Conservation (phyloP, 805 yeast genomes). For the Hanseniaspora hatyaiensis region DNA sequence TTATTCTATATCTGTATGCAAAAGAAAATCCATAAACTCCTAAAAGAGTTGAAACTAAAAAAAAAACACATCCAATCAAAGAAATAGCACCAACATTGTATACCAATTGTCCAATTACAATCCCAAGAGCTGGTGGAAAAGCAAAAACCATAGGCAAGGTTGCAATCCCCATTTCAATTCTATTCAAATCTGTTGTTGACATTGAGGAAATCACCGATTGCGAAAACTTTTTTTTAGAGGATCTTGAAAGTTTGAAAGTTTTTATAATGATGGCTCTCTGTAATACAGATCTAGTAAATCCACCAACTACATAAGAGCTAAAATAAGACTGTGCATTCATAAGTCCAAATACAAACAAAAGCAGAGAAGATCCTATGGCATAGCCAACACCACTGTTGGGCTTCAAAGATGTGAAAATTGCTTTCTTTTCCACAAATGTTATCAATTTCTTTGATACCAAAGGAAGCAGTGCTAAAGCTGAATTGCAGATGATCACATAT, state of each 20-base stretch:
- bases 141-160: conserved; percentile 45
- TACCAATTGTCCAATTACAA: conserved; percentile 46
- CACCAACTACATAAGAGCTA: conserved; percentile 48
- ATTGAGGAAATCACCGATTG: conserved; percentile 56
- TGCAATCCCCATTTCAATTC: conserved; percentile 57
- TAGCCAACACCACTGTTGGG: conserved; percentile 51
- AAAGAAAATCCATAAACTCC: conserved; percentile 37
- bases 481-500: conserved; percentile 37
- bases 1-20: conserved; percentile 35
- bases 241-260: conserved; percentile 44
- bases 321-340: conserved; percentile 42
- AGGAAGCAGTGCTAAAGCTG: conserved; percentile 41
- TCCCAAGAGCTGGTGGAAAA: conserved; percentile 44
- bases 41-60: conserved; percentile 32
- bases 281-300: conserved; percentile 51
- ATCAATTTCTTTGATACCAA: conserved; percentile 44
- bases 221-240: conserved; percentile 43
- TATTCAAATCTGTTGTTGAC: conserved; percentile 63
- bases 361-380: conserved; percentile 41
- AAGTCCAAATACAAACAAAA: conserved; percentile 34
- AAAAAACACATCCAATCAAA: conserved; percentile 48
- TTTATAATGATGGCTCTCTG: conserved; percentile 56
- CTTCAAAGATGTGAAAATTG: conserved; percentile 30
- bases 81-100: conserved; percentile 56
- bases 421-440: conserved; percentile 38